Conservation (phyloP, 257 asterid species). For the Misopates orontium region DNA sequence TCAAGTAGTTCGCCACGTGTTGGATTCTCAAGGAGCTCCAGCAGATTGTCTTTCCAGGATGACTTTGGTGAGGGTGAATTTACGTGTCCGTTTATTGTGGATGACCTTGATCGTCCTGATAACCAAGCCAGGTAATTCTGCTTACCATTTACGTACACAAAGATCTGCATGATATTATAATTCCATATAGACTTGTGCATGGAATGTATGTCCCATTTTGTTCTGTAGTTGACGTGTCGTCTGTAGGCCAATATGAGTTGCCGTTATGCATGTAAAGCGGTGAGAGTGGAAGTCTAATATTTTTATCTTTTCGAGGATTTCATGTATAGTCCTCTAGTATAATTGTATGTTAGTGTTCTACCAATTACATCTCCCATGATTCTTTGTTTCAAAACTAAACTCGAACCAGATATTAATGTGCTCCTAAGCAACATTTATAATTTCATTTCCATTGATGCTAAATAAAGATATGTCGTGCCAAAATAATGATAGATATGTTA, state of each 20-base stretch:
- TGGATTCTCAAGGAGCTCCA: constrained; percentile 92
- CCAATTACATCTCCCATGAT: background rate
- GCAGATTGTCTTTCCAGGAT: constrained; percentile 94
- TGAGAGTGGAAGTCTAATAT: background rate
- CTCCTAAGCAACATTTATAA: background rate
- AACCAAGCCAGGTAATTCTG: constrained; percentile 59
- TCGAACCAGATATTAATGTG: background rate
- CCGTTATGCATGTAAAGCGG: background rate
- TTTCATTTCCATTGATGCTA: background rate
- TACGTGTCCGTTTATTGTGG: constrained; percentile 92
- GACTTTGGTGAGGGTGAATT: constrained; percentile 84
- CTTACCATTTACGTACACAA: background rate
- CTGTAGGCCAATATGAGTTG: background rate
- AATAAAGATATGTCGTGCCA: background rate
- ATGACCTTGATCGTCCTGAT: constrained; percentile 82
- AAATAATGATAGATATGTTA: background rate
- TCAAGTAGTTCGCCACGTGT: constrained; percentile 92
- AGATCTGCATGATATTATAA: constrained; percentile 4
- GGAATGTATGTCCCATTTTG: constrained; percentile 17
- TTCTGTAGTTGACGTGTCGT: background rate
- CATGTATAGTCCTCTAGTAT: background rate
- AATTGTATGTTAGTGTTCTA: background rate
- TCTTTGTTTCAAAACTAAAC: constrained; percentile 3
- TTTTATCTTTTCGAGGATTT: background rate
- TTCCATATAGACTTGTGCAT: constrained; percentile 8